phyloP scores from a whole-genome alignment of 1,284 basidiomycete genomes.

The Heliocybe sulcata region DNA sequence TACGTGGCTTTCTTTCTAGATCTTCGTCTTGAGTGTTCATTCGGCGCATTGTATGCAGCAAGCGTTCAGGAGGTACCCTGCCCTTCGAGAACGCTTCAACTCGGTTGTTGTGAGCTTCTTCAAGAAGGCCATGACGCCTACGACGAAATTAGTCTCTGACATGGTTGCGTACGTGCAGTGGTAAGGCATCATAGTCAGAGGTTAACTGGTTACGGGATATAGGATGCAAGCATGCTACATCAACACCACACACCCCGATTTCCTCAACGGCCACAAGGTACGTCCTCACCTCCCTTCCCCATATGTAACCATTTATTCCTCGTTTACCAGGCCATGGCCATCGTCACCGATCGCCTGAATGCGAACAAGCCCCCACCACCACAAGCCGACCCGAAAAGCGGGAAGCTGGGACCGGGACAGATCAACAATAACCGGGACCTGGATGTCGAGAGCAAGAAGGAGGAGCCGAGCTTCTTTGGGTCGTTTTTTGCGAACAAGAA shows the following conservation, averaged over 20 bases:
- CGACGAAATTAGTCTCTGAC: conserved; percentile 90
- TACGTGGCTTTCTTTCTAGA: conserved; percentile 22
- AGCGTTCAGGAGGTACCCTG: conserved; percentile 93
- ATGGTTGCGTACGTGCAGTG: conserved; percentile 67
- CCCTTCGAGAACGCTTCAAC: conserved; percentile 92
- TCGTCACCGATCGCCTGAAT: conserved; percentile 82
- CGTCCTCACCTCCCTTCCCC: conserved; percentile 5
- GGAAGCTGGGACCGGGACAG: conserved; percentile 51
- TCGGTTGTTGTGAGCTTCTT: conserved; percentile 93
- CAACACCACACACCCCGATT: conserved; percentile 99
- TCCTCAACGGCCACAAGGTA: conserved; percentile 90
- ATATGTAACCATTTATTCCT: conserved; percentile 2
- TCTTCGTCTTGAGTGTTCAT: neutral
- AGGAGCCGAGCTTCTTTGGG: conserved; percentile 91
- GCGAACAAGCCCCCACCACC: conserved; percentile 66
- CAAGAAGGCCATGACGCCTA: conserved; percentile 90
- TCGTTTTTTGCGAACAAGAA: conserved; percentile 80
- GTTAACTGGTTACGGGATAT: conserved; percentile 8
- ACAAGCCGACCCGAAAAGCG: conserved; percentile 61
- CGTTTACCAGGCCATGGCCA: conserved; percentile 65
- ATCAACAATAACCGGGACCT: conserved; percentile 93
- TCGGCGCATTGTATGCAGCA: conserved; percentile 60
- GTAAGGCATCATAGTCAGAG: conserved; percentile 5
- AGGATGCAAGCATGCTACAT: conserved; percentile 98
- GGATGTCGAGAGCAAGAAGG: conserved; percentile 84